Base-by-base conservation (phyloP, 2,329 filamentous ascomycete species). In the Aspergillus calidoustus region DNA sequence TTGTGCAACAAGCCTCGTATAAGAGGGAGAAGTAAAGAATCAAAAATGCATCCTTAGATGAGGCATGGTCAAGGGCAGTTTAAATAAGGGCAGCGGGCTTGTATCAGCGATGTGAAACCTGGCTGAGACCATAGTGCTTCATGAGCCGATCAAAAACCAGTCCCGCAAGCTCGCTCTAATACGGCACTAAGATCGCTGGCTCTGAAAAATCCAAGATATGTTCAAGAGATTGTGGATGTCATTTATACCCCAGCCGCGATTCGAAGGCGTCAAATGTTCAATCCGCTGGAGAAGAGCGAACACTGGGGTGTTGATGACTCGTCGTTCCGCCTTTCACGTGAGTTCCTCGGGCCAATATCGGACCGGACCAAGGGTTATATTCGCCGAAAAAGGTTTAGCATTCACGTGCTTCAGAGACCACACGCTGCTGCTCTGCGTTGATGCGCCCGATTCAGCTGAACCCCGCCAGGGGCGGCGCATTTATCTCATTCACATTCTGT, bases 11-110 rank as follows among this genome's bases (percentile, higher is more conserved):
- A 64, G 49, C 23, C 46, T 63, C 48, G 57, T 57, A 54, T 62
- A 65, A 34, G 63, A 47, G 66, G 54, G 62, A 68, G 53, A 67
- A 62, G 22, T 44, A 68, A 54, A 66, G 13, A 9, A 38, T 38
- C 13, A 38, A 38, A 38, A 38, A 38, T 38, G 31, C 31, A 38
- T 38, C 66, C 63, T 67, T 58, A 52, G 65, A 62, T 49, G 46
- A 15, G 57, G 67, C 61, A 53, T 64, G 49, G 3, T 68, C 55
- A 44, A 64, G 65, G 47, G 48, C 59, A 38, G 44, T 30, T 49
- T 64, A 57, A 19, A 66, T 64, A 61, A 68, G 66, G 7, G 28
- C 43, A 22, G 63, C 61, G n/a, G 57, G 64, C 51, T 62, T 66
- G 44, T 63, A 64, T 19, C 55, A 49, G 23, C 52, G 48, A 15